These are phyloP conservation scores for Coprinellus micaceus DNA, from an alignment of 768 basidiomycete genomes.

Conservation along the genomic window DNA sequence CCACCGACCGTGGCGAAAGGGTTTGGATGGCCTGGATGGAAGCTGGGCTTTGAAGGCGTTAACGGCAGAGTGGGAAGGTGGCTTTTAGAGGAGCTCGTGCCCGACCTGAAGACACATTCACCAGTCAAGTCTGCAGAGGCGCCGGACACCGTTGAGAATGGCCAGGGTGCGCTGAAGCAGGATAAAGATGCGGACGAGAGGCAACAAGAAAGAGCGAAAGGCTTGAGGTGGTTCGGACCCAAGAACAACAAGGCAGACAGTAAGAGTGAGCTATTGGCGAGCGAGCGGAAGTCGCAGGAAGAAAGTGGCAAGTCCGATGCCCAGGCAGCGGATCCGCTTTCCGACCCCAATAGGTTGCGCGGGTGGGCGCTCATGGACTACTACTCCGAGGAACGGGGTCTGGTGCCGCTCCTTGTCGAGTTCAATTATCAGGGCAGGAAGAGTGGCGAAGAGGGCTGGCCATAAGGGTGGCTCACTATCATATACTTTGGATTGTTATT, in stretches of 20 bases:
- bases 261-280: not conserved
- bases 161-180: slow-evolving; percentile 1
- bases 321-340: not conserved
- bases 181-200: not conserved
- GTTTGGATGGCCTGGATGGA: slow-evolving; percentile 75
- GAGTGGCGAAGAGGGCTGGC: slow-evolving; percentile 41
- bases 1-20: slow-evolving; percentile 78
- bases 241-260: slow-evolving; percentile 12
- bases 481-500: not conserved
- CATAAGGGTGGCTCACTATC: slow-evolving; percentile 7
- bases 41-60: slow-evolving; percentile 82
- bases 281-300: not conserved
- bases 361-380: slow-evolving; percentile 81
- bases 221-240: not conserved
- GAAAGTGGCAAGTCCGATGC: too few species aligned
- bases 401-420: slow-evolving; percentile 70
- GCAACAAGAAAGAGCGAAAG: slow-evolving; percentile 11
- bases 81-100: slow-evolving; percentile 54
- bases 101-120: slow-evolving; percentile 1
- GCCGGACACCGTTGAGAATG: not conserved
- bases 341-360: slow-evolving; percentile 46
- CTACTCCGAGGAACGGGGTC: slow-evolving; percentile 49
- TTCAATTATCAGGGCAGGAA: slow-evolving; percentile 65
- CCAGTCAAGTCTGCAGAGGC: not conserved
- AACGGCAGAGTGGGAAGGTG: slow-evolving; percentile 73